Evolutionary conservation across 2,329 filamentous ascomycete genomes (phyloP).

Genomic region (Epichloe bromicola): DNA sequence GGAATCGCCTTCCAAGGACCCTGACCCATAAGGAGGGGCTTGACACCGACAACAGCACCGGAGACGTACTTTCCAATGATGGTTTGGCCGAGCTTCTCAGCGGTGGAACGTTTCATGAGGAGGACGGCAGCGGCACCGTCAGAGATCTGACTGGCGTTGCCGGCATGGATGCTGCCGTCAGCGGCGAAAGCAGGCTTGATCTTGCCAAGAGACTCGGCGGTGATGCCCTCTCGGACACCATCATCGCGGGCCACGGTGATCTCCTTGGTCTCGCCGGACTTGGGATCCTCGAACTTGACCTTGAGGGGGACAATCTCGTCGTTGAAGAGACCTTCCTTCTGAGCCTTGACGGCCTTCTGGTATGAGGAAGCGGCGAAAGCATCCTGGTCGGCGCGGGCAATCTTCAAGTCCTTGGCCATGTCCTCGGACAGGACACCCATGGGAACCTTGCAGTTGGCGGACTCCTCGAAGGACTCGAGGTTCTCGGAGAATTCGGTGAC

Average conservation of each 20-base stretch:
- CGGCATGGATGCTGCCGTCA: conserved; percentile 87
- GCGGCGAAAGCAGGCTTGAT: conserved; percentile 84
- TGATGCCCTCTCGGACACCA: conserved; percentile 74
- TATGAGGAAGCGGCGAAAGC: conserved; percentile 90
- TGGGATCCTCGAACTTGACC: conserved; percentile 81
- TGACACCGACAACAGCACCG: conserved; percentile 75
- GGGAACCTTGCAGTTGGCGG: conserved; percentile 92
- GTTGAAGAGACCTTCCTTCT: conserved; percentile 79
- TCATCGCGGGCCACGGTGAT: conserved; percentile 79
- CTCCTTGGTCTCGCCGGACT: conserved; percentile 72
- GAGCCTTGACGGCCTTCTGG: conserved; percentile 76
- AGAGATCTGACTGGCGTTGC: conserved; percentile 90
- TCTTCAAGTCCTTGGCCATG: conserved; percentile 77
- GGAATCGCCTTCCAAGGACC: conserved; percentile 95
- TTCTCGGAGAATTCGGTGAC: conserved; percentile 88
- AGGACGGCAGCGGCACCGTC: conserved; percentile 92
- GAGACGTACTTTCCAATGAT: conserved; percentile 89
- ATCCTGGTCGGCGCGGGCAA: conserved; percentile 66
- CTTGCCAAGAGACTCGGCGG: conserved; percentile 77
- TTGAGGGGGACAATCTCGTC: conserved; percentile 81
- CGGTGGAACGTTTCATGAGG: conserved; percentile 87
- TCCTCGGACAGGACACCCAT: conserved; percentile 91
- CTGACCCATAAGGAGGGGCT: conserved; percentile 88
- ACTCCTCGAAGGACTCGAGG: conserved; percentile 66
- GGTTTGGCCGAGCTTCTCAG: conserved; percentile 73